A percentile compares a stretch with the other conserved stretches of the same genome.
phyloP scores from a whole-genome alignment of 805 yeast genomes.

The Kockiozyma suomiensis region DNA sequence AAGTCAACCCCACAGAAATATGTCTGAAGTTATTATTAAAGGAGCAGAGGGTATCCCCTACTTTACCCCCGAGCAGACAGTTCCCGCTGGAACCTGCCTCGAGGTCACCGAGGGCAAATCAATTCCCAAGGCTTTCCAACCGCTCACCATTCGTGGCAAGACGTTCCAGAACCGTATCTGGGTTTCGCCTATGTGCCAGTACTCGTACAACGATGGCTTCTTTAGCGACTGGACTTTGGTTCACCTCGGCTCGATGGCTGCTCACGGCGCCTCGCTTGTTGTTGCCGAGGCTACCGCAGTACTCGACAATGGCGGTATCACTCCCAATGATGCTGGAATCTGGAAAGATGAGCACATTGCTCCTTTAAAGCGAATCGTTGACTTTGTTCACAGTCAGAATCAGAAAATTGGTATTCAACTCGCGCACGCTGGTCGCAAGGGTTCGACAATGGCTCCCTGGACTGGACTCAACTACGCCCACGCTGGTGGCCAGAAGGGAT shows the following conservation, averaged over 20 bases:
- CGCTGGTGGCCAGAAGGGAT: slow-evolving; percentile 31
- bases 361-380: slow-evolving; percentile 47
- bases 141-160: slow-evolving; percentile 48
- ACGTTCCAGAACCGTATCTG: slow-evolving; percentile 55
- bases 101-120: slow-evolving; percentile 32
- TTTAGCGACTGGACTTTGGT: slow-evolving; percentile 53
- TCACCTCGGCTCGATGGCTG: slow-evolving; percentile 53
- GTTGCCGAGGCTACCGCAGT: slow-evolving; percentile 53
- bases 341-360: slow-evolving; percentile 55
- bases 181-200: slow-evolving; percentile 47
- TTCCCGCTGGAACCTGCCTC: slow-evolving; percentile 45
- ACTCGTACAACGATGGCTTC: slow-evolving; percentile 49
- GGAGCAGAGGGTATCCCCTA: slow-evolving; percentile 26
- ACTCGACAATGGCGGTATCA: slow-evolving; percentile 46
- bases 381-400: slow-evolving; percentile 48
- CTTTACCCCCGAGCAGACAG: slow-evolving; percentile 43
- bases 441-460: slow-evolving; percentile 44
- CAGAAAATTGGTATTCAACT: slow-evolving; percentile 56
- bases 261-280: slow-evolving; percentile 54
- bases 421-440: slow-evolving; percentile 60
- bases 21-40: slow-evolving; percentile 2
- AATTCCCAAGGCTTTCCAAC: slow-evolving; percentile 49
- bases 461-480: slow-evolving; percentile 24
- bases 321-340: slow-evolving; percentile 54
- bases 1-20: neutral